Percentiles rank a stretch among this genome's conserved stretches.
phyloP scores from a whole-genome alignment of 2,329 filamentous ascomycete genomes.

The Monilinia laxa region DNA sequence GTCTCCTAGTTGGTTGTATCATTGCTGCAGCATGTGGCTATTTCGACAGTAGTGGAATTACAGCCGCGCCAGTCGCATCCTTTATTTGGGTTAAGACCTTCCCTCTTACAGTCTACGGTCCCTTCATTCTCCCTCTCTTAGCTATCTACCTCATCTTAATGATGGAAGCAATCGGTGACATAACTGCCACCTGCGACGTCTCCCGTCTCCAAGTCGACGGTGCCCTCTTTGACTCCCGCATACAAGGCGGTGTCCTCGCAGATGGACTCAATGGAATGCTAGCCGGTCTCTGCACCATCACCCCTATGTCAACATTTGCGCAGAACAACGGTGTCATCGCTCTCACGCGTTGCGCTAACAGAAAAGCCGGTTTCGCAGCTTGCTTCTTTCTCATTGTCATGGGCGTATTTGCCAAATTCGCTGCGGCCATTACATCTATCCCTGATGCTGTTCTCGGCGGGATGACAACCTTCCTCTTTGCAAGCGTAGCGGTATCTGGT shows the following conservation, averaged over 20 bases:
- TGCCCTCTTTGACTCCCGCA: constrained; percentile 68
- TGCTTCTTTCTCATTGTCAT: constrained; percentile 76
- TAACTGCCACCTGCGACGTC: constrained; percentile 79
- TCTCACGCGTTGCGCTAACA: constrained; percentile 76
- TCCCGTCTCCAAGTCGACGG: constrained; percentile 74
- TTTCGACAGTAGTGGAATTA: constrained; percentile 71
- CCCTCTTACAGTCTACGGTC: constrained; percentile 67
- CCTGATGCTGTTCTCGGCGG: constrained; percentile 65
- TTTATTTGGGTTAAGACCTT: constrained; percentile 83
- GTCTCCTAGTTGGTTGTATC: constrained; percentile 62
- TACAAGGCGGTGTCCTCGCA: constrained; percentile 76
- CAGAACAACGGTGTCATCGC: constrained; percentile 87
- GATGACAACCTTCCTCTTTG: constrained; percentile 80
- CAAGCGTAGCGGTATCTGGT: constrained; percentile 72
- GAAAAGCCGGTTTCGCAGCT: constrained; percentile 75
- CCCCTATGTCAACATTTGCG: constrained; percentile 76
- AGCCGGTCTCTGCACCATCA: constrained; percentile 74
- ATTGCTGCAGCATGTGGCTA: constrained; percentile 77
- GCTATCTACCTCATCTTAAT: constrained; percentile 71
- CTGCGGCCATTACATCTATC: constrained; percentile 74
- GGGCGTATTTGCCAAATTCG: constrained; percentile 82
- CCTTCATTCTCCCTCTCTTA: constrained; percentile 70
- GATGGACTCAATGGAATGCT: constrained; percentile 76
- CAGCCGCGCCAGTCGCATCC: constrained; percentile 66
- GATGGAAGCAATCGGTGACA: constrained; percentile 78